Evolutionary conservation across 495 filamentous ascomycete genomes (phyloP).

Genomic region (Neurospora sp.): DNA sequence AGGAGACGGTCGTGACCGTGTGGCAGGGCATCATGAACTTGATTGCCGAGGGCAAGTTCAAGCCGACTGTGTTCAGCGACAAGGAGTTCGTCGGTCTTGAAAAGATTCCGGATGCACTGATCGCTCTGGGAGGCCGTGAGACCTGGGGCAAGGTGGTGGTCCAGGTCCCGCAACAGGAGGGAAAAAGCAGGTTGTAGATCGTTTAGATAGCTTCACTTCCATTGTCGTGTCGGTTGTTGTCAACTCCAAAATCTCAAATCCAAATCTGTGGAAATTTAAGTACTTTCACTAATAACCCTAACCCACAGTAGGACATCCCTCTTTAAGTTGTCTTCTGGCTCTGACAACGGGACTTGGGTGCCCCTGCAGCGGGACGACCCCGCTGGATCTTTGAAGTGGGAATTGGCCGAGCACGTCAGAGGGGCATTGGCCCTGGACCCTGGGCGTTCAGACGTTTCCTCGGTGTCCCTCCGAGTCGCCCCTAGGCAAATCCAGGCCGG

Average conservation of each 20-base stretch:
- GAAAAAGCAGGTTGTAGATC: constrained; percentile 40
- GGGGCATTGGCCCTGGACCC: background rate
- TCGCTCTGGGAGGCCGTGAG: constrained; percentile 65
- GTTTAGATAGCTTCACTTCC: background rate
- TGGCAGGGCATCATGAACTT: constrained; percentile 76
- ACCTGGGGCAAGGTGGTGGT: constrained; percentile 98
- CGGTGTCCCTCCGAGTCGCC: background rate
- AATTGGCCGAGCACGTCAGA: background rate
- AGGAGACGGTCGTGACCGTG: constrained; percentile 55
- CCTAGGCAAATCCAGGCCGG: background rate
- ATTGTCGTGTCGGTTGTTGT: background rate
- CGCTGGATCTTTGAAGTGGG: background rate
- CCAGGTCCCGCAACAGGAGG: constrained; percentile 58
- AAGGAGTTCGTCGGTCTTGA: constrained; percentile 75
- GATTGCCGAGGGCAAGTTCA: constrained; percentile 68
- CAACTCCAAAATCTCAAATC: background rate
- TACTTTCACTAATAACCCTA: constrained; percentile 1
- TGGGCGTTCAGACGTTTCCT: background rate
- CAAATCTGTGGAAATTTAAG: background rate
- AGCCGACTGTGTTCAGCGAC: constrained; percentile 71
- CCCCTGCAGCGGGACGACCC: background rate
- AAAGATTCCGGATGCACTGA: constrained; percentile 63
- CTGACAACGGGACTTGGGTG: background rate
- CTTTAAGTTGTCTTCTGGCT: background rate
- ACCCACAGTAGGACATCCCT: background rate